Conservation (phyloP, 108 stramenopile species). For the Cyclotella atomus region DNA sequence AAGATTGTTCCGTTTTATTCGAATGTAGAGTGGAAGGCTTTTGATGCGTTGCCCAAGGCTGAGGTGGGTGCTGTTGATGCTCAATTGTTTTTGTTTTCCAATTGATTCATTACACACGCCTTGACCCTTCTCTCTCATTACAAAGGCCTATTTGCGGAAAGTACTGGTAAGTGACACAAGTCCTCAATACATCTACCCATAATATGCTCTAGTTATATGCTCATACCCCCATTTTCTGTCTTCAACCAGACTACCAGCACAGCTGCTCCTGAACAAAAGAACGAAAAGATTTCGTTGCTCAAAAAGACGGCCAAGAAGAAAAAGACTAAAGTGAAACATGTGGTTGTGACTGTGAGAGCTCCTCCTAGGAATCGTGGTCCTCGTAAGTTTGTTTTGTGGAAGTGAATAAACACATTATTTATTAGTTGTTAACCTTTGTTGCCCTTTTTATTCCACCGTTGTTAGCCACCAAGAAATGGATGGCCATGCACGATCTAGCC, state of each 20-base stretch:
- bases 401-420: neutral
- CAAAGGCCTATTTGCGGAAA: slow-evolving; percentile 5
- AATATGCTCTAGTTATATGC: no score
- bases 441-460: no score
- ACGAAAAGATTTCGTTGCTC: neutral
- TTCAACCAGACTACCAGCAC: neutral
- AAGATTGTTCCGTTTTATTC: slow-evolving; percentile 23
- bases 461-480: slow-evolving; percentile 44
- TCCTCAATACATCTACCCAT: no score
- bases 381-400: neutral
- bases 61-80: no score
- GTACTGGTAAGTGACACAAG: slow-evolving; percentile 3
- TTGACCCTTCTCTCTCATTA: no score
- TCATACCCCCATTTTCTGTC: no score
- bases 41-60: slow-evolving; percentile 16
- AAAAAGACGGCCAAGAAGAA: slow-evolving; percentile 10
- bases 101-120: no score
- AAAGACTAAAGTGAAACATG: neutral
- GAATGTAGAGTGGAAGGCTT: slow-evolving; percentile 28
- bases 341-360: neutral
- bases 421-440: neutral
- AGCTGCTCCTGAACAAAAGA: neutral
- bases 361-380: slow-evolving; percentile 5
- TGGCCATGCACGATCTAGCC: slow-evolving; percentile 29
- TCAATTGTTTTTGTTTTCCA: no score